Conservation (phyloP, 768 basidiomycete genomes). For the Calocybe cyanea region DNA sequence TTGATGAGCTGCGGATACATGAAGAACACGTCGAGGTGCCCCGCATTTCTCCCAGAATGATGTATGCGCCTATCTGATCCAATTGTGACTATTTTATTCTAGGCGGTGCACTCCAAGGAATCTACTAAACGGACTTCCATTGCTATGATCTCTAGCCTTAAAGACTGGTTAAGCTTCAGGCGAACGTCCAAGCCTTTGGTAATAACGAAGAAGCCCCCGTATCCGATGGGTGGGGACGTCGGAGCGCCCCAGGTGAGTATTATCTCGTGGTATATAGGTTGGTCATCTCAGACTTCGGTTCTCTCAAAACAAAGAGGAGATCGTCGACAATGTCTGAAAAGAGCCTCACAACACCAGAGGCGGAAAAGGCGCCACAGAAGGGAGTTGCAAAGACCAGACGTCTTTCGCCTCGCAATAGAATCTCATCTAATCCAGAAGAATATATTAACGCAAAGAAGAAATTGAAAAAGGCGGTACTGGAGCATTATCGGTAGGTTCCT, state of each 20-base stretch:
- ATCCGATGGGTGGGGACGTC: no score
- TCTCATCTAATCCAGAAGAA: slow-evolving; percentile 61
- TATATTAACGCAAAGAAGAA: slow-evolving; percentile 84
- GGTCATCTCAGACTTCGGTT: no score
- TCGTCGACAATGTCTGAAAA: no score
- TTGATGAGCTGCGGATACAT: slow-evolving; percentile 73
- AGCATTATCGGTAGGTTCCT: slow-evolving; percentile 68
- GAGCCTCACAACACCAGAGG: no score
- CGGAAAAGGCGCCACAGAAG: no score
- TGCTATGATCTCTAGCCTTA: slow-evolving; percentile 4
- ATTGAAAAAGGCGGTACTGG: slow-evolving; percentile 77
- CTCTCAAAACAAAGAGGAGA: no score
- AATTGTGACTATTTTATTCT: neutral
- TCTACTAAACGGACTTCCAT: slow-evolving; percentile 11
- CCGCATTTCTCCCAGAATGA: neutral
- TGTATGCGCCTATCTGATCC: no score
- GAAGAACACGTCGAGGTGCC: slow-evolving; percentile 52
- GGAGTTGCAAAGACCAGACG: no score
- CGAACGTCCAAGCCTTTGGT: no score
- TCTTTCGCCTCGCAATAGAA: slow-evolving; percentile 3
- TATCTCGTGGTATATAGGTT: no score
- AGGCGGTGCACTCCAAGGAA: slow-evolving; percentile 14
- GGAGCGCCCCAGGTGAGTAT: no score
- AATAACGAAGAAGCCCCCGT: no score
- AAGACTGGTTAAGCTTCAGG: slow-evolving; percentile 1